Evolutionary conservation across 2,329 filamentous ascomycete species (phyloP).

Genomic region (Aspergillus glaucus): DNA sequence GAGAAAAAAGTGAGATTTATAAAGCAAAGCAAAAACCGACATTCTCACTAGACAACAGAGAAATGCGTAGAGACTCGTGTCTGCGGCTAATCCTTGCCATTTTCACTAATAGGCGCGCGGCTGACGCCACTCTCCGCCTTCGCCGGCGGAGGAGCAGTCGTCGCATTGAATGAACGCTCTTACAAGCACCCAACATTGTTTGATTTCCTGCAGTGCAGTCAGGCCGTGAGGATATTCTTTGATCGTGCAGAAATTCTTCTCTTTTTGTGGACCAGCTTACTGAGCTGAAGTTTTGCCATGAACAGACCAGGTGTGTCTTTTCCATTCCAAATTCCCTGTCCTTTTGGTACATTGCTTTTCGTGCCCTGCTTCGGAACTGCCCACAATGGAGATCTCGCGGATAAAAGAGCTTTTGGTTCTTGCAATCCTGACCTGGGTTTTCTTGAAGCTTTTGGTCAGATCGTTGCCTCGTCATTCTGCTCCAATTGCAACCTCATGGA

Average conservation of each 20-base stretch:
- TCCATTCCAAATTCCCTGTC: conserved; percentile 16
- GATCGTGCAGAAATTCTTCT: not conserved
- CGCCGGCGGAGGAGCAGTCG: conserved; percentile 16
- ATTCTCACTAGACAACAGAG: not conserved
- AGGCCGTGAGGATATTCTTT: not conserved
- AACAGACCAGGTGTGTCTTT: conserved; percentile 45
- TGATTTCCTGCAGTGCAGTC: not conserved
- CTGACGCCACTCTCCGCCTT: conserved; percentile 23
- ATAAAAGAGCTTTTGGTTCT: not conserved
- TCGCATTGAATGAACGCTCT: conserved; percentile 1
- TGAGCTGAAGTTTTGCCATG: conserved; percentile 29
- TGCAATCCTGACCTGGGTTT: not conserved
- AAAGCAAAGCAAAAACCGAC: not conserved
- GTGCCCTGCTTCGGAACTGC: conserved; percentile 9
- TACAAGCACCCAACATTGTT: not conserved
- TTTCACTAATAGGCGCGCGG: conserved; percentile 14
- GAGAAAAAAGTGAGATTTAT: too few relatives aligned
- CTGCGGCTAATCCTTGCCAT: not conserved
- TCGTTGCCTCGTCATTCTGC: conserved; percentile 2
- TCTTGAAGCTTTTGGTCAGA: not conserved
- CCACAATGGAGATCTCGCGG: conserved; percentile 5
- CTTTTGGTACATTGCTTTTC: conserved; percentile 8
- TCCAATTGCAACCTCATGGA: conserved; percentile 17
- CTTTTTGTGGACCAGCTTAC: conserved; percentile 7
- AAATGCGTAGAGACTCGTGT: not conserved